Evolutionary conservation across 2,329 filamentous ascomycete species (phyloP).

Genomic region (Botrytis elliptica): DNA sequence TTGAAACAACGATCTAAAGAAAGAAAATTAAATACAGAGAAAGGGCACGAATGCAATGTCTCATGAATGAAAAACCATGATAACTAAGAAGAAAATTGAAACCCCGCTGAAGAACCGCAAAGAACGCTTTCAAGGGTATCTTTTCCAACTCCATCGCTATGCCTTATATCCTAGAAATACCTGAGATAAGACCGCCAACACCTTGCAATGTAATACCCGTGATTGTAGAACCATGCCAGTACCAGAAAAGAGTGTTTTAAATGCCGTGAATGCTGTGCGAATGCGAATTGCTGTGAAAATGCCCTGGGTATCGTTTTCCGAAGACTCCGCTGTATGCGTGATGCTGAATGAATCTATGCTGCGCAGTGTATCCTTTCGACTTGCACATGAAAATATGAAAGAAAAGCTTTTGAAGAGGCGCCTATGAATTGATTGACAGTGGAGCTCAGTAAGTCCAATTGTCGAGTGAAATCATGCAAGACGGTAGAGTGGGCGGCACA

Average conservation of each 20-base stretch:
- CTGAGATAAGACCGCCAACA: neutral
- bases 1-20: neutral
- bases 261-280: neutral
- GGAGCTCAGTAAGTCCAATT: neutral
- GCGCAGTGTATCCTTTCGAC: neutral
- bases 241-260: neutral
- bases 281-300: neutral
- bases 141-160: slow-evolving; percentile 4
- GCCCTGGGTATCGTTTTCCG: neutral
- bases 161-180: neutral
- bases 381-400: neutral
- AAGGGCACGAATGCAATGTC: neutral
- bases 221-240: neutral
- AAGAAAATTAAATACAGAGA: neutral
- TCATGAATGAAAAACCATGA: neutral
- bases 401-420: neutral
- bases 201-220: neutral
- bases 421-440: neutral
- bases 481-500: neutral
- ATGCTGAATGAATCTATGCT: neutral
- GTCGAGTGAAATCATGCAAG: neutral
- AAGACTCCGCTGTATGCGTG: neutral
- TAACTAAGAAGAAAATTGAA: neutral
- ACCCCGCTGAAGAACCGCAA: neutral
- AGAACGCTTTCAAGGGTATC: slow-evolving; percentile 9